A percentile compares a stretch with the other conserved stretches of the same genome.
These are phyloP conservation scores for Metschnikowia lunata DNA, from an alignment of 805 yeast species.

Conservation along the genomic window DNA sequence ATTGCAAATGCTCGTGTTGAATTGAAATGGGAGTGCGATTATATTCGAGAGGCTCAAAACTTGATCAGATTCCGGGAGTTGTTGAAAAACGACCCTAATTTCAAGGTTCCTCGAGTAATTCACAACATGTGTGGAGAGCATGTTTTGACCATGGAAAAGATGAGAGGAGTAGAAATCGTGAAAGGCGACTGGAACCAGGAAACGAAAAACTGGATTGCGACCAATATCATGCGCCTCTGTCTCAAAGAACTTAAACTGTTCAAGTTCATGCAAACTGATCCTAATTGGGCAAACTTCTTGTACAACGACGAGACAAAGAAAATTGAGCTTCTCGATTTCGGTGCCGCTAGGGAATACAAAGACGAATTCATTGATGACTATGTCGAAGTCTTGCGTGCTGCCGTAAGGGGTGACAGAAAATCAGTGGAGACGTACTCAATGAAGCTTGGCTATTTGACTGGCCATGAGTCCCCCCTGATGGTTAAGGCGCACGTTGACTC, in stretches of 20 bases:
- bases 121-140: conserved; percentile 74
- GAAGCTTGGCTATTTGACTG: conserved; percentile 84
- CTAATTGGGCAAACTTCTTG: conserved; percentile 97
- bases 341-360: conserved; percentile 83
- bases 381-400: conserved; percentile 66
- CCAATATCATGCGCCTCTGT: conserved; percentile 82
- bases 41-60: conserved; percentile 79
- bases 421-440: conserved; percentile 61
- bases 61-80: conserved; percentile 64
- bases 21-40: conserved; percentile 97
- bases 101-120: conserved; percentile 77
- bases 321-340: conserved; percentile 89
- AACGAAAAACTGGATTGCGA: conserved; percentile 75
- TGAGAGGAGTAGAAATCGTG: conserved; percentile 79
- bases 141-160: conserved; percentile 83
- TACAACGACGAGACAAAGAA: conserved; percentile 67
- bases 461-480: conserved; percentile 85
- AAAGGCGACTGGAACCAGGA: conserved; percentile 73
- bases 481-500: conserved; percentile 89
- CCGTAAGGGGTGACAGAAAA: conserved; percentile 62
- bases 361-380: conserved; percentile 67
- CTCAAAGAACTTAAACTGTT: conserved; percentile 78
- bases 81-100: conserved; percentile 49
- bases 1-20: conserved; percentile 91
- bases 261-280: conserved; percentile 96